Conservation (phyloP, 2,329 filamentous ascomycete genomes). For the Hymenoscyphus albidus region DNA sequence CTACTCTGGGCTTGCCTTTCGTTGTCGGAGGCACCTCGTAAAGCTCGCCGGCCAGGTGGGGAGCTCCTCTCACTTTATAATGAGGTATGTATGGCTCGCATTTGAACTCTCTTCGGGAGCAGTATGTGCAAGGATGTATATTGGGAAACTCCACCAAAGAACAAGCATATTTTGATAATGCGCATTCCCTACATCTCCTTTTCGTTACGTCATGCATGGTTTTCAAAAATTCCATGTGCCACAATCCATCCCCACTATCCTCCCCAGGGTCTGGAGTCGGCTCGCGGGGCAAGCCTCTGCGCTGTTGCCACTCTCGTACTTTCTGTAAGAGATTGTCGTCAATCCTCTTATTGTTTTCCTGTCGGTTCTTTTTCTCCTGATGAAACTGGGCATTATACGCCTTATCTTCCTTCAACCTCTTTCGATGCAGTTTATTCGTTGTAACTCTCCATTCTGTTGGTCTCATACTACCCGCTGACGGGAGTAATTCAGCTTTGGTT, state of each 20-base stretch:
- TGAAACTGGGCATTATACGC: neutral
- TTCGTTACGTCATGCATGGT: neutral
- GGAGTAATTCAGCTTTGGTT: neutral
- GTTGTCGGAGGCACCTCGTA: too few relatives aligned
- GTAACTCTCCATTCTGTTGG: neutral
- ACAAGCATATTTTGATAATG: neutral
- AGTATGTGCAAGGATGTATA: neutral
- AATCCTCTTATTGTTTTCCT: neutral
- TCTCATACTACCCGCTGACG: neutral
- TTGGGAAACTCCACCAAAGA: neutral
- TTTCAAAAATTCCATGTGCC: neutral
- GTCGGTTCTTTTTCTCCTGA: neutral
- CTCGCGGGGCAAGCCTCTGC: neutral
- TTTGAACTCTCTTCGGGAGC: neutral
- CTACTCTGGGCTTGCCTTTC: too few relatives aligned
- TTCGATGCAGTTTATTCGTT: neutral
- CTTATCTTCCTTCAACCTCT: neutral
- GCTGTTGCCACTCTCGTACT: neutral
- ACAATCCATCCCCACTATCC: constrained; percentile 6
- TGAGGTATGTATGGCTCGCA: neutral
- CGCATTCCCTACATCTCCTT: neutral
- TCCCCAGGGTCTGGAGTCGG: constrained; percentile 5
- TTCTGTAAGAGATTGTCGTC: neutral
- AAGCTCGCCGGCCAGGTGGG: neutral
- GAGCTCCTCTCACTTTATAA: neutral